Base-by-base conservation (phyloP, 1,284 basidiomycete species). In the Heterobasidion parviporum region DNA sequence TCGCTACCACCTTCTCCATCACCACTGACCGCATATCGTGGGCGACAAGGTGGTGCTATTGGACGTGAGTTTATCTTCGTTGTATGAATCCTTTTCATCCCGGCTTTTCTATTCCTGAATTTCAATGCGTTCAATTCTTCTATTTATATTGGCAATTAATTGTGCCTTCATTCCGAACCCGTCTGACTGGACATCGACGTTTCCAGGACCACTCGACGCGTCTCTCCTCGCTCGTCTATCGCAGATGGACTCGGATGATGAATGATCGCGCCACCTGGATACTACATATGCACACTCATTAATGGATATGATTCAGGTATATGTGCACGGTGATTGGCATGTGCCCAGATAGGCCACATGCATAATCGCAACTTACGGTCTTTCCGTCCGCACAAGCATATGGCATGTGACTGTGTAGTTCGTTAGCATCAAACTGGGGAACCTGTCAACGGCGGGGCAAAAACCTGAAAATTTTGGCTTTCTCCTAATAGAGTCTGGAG, bases 21-120 rank as follows among this genome's bases (percentile, higher is more conserved):
- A 8, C 64, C 66, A n/a, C 59, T 67, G 18, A 64, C 63, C 18
- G 63, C 65, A 18, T 67, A 67, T 44, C 56, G 66, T 34, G 66
- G 66, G 12, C 65, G 64, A 50, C 64, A 65, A 38, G 57, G 56
- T 18, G 56, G 46, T 50, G 54, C 49, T 38, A 56, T 59, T 32
- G 66, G 66, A 45, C 64, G 66, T 67, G 53, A 62, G 66, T 64
- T 32, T 7, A 36, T 34, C 45, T 32, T 16, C 49, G 43, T 14
- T 44, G 43, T 44, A 14, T 16, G 14, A 16, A 44, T 14, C 18
- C 32, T 18, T 46, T 9, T 38, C 15, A 16, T 38, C 16, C 43
- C 15, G 15, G n/a, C 12, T 50, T 9, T 16, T 12, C 12, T 35
- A 34, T n/a, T n/a, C 33, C 6, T 32, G 14, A 15, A 14, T 52